These are phyloP conservation scores for Acanthamoeba sp. DNA, from an alignment of 208 protist genomes.

Conservation along the genomic window DNA sequence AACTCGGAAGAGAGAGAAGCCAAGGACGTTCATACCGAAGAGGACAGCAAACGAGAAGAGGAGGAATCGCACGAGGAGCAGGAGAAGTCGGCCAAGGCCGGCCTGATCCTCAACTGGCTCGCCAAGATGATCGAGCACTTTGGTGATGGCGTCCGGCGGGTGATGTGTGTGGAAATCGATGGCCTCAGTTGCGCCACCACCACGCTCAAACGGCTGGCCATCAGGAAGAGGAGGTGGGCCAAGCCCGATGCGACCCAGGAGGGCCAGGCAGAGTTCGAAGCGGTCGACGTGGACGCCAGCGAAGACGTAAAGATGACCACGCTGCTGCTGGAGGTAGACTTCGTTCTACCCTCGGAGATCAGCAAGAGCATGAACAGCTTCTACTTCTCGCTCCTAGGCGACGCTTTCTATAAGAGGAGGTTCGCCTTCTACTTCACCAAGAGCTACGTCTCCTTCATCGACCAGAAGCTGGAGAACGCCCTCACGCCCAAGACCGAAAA, in stretches of 20 bases:
- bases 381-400: conserved; percentile 53
- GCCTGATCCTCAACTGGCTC: conserved; percentile 36
- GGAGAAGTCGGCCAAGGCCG: not conserved
- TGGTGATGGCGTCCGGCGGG: conserved; percentile 41
- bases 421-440: conserved; percentile 57
- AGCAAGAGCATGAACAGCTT: conserved; percentile 27
- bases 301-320: conserved; percentile 57
- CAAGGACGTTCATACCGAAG: not conserved
- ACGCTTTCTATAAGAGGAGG: conserved; percentile 47
- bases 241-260: not conserved
- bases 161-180: conserved; percentile 59
- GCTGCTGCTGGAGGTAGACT: conserved; percentile 35
- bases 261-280: not conserved
- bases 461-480: conserved; percentile 64
- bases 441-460: conserved; percentile 54
- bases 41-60: not conserved
- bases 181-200: not conserved
- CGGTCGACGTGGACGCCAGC: not conserved
- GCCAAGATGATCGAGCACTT: conserved; percentile 66
- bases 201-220: not conserved
- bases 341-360: not conserved
- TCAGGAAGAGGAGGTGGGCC: not conserved
- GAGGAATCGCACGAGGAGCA: not conserved
- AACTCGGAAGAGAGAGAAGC: conserved; percentile 8
- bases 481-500: conserved; percentile 12